Base-by-base conservation (phyloP, 2,329 filamentous ascomycete genomes). In the Cucurbitaria berberidis region DNA sequence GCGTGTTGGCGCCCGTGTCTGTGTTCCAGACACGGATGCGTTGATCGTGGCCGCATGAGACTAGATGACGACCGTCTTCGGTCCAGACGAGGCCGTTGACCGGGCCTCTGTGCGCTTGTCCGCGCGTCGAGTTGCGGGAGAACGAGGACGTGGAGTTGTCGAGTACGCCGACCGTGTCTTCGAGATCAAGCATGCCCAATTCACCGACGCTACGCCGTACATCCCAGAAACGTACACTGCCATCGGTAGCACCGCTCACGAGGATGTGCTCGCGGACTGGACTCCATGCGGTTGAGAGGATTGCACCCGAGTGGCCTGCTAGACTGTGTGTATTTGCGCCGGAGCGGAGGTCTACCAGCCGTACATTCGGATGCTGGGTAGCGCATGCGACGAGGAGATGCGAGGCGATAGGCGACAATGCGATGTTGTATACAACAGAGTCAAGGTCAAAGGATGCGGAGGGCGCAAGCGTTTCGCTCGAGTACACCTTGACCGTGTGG, bases 11-110 rank as follows among this genome's bases (percentile, higher is more conserved):
- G 2, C 92, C 91, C 0, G 86, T 90, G 0, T 81, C 81, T 1
- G 89, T 85, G 69, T 96, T 84, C 93, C 93, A 98, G 1, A 97
- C 90, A 4, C 93, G 85, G 57, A 98, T 88, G 8, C 89, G 85
- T 43, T 90, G 83, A 71, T 98, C 95, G 52, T 96, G 89, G 0
- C 92, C 93, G 1, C 90, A 84, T 0, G 89, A 91, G 11, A 97
- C 81, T 16, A 98, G 81, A 69, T 89, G 87, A 13, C 79, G 80
- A 0, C 91, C 91, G 68, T 91, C 87, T 54, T 91, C 87, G 0
- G 89, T 93, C 91, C 92, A 98, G 0, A 87, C 81, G 7, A 97
- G 78, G 1, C 90, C 90, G 57, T 96, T 97, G 1, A 96, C 91
- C 1, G 91, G 85, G 3, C 90, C 92, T 10, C 84, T 82, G 67